Conservation (phyloP, 73 alveolate species). For the Blepharisma japonicum region DNA sequence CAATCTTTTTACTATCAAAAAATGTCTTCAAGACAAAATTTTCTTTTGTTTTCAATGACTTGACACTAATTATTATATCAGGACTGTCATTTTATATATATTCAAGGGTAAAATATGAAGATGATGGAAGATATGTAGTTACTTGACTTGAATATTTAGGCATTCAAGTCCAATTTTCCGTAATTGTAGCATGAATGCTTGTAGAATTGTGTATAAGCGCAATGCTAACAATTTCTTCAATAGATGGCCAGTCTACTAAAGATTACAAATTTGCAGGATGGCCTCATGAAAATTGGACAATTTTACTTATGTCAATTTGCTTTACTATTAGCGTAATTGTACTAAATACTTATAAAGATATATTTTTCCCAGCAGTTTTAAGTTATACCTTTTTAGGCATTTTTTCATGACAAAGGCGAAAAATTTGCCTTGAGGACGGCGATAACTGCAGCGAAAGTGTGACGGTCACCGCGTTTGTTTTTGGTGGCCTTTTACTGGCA, state of each 20-base stretch:
- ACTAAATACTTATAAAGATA: background rate
- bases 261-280: slow-evolving; percentile 9
- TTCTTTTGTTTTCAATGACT: background rate
- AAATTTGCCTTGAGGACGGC: background rate
- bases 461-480: background rate
- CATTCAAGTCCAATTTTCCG: slow-evolving; percentile 20
- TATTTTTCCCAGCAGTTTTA: background rate
- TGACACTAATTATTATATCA: background rate
- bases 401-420: background rate
- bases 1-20: background rate
- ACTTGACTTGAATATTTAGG: background rate
- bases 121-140: slow-evolving; percentile 20
- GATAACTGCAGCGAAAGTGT: slow-evolving; percentile 8
- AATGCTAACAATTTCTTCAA: background rate
- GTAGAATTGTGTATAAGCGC: background rate
- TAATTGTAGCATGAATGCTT: background rate
- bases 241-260: background rate
- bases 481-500: background rate
- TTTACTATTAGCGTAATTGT: background rate
- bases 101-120: slow-evolving; percentile 17
- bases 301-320: background rate
- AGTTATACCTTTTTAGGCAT: slow-evolving; percentile 23
- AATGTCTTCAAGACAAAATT: background rate
- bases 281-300: slow-evolving; percentile 12
- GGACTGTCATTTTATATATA: background rate